Conservation (phyloP, 768 basidiomycete species). For the Termitomyces sp. region DNA sequence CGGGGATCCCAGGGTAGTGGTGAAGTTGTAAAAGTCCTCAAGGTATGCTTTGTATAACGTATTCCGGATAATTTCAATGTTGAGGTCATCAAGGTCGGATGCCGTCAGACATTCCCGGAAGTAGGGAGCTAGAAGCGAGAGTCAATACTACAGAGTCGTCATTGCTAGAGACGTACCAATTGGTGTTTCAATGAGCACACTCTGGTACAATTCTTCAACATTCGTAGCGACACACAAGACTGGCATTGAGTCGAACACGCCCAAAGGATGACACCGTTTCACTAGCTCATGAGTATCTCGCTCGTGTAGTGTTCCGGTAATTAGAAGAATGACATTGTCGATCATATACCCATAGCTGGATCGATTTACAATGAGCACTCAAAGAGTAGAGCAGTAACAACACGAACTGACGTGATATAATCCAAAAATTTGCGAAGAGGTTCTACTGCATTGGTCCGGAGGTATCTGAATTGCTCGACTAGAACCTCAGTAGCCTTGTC, state of each 20-base stretch:
- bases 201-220: constrained; percentile 96
- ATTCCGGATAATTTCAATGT: constrained; percentile 99
- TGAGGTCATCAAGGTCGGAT: constrained; percentile 94
- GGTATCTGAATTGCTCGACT: constrained; percentile 96
- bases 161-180: constrained; percentile 60
- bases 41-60: constrained; percentile 99
- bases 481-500: constrained; percentile 94
- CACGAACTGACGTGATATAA: constrained; percentile 84
- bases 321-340: constrained; percentile 96
- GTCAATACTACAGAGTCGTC: background rate
- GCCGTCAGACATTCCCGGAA: constrained; percentile 96
- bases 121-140: constrained; percentile 67
- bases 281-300: constrained; percentile 96
- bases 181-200: constrained; percentile 95
- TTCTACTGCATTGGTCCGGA: constrained; percentile 87
- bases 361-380: constrained; percentile 9
- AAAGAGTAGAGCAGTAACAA: background rate
- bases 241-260: constrained; percentile 97
- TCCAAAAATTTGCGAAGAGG: constrained; percentile 92
- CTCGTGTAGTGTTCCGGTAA: constrained; percentile 96
- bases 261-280: constrained; percentile 95
- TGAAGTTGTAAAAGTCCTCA: constrained; percentile 92
- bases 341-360: constrained; percentile 97
- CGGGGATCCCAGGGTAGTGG: constrained; percentile 72
- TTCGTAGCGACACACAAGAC: constrained; percentile 99